A percentile compares a stretch with the other conserved stretches of the same genome.
These are phyloP conservation scores for Ogataea philodendri DNA, from an alignment of 805 yeast genomes.

Conservation along the genomic window DNA sequence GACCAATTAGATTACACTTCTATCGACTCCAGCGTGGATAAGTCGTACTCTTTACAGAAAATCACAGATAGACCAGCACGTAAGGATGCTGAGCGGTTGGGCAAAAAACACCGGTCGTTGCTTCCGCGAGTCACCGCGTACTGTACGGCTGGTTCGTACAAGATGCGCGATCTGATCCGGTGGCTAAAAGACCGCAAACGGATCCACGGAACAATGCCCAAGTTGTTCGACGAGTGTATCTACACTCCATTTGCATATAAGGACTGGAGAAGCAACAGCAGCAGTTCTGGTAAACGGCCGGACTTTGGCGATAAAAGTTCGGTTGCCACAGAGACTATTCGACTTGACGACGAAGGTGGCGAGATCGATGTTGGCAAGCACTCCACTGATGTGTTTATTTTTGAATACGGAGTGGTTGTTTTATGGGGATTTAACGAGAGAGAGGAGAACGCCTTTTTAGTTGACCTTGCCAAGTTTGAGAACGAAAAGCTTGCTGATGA, in stretches of 20 bases:
- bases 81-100: slow-evolving; percentile 89
- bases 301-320: slow-evolving; percentile 8
- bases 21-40: slow-evolving; percentile 21
- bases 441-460: slow-evolving; percentile 79
- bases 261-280: slow-evolving; percentile 61
- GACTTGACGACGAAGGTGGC: slow-evolving; percentile 92
- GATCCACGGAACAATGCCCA: slow-evolving; percentile 75
- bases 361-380: slow-evolving; percentile 83
- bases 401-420: slow-evolving; percentile 96
- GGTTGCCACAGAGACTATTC: slow-evolving; percentile 42
- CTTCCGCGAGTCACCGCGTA: slow-evolving; percentile 94
- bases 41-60: slow-evolving; percentile 78
- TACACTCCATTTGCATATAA: slow-evolving; percentile 86
- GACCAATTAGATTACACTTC: slow-evolving; percentile 44
- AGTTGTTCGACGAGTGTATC: slow-evolving; percentile 88
- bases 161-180: slow-evolving; percentile 79
- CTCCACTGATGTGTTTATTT: slow-evolving; percentile 76
- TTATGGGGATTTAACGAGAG: slow-evolving; percentile 90
- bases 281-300: slow-evolving; percentile 14
- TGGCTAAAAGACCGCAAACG: slow-evolving; percentile 81
- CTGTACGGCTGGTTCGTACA: slow-evolving; percentile 91
- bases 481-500: slow-evolving; percentile 87
- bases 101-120: slow-evolving; percentile 78
- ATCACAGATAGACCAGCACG: slow-evolving; percentile 88
- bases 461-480: slow-evolving; percentile 86